Conservation (phyloP, 306 rosid genomes). For the Cercis canadensis region DNA sequence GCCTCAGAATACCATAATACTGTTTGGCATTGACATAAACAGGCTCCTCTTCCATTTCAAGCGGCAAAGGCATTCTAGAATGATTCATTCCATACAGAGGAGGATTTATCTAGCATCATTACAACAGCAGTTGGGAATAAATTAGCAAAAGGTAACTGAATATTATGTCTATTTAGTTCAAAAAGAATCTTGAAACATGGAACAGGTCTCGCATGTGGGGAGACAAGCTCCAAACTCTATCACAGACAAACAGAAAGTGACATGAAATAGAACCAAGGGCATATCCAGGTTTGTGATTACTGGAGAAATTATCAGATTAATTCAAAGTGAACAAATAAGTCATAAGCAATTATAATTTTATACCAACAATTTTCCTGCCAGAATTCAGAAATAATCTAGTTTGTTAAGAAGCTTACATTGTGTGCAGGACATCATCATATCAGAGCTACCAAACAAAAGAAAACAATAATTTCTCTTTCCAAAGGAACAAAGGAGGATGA, state of each 20-base stretch:
- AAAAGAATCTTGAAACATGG: constrained; percentile 12
- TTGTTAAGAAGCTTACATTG: not conserved
- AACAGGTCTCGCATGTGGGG: not conserved
- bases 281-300: not conserved
- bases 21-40: constrained; percentile 95
- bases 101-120: constrained; percentile 59
- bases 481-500: not conserved
- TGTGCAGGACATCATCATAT: not conserved
- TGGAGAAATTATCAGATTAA: constrained; percentile 5
- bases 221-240: not conserved
- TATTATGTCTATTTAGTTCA: constrained; percentile 24
- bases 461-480: constrained; percentile 2
- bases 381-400: constrained; percentile 6
- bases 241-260: not conserved
- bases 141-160: constrained; percentile 1
- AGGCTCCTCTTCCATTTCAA: constrained; percentile 89
- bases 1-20: constrained; percentile 87
- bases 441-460: not conserved
- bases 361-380: not conserved
- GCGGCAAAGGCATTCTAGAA: constrained; percentile 86
- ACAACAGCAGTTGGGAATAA: constrained; percentile 34
- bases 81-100: constrained; percentile 69
- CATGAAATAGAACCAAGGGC: not conserved
- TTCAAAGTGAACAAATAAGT: constrained; percentile 8
- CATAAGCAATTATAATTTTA: not conserved